Conservation (phyloP, 306 rosid genomes). For the Malus orientalis region DNA sequence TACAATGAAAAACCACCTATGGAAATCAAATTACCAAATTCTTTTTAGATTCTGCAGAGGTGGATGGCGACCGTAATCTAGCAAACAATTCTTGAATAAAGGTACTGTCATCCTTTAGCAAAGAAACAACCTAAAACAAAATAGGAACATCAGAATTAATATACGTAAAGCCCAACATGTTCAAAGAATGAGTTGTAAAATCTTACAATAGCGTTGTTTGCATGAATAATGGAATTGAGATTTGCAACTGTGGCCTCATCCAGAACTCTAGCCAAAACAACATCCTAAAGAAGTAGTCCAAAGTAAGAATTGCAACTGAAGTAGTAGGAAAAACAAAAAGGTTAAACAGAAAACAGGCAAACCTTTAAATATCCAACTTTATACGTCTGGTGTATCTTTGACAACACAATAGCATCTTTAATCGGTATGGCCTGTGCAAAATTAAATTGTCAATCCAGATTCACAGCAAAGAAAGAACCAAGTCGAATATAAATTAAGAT, state of each 20-base stretch:
- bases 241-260: conserved; percentile 80
- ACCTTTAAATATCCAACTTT: conserved; percentile 94
- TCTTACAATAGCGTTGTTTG: conserved; percentile 80
- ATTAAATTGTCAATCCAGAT: conserved; percentile 1
- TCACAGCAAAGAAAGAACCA: not conserved
- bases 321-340: not conserved
- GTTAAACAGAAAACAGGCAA: conserved; percentile 9
- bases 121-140: conserved; percentile 66
- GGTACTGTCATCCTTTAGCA: conserved; percentile 74
- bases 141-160: conserved; percentile 18
- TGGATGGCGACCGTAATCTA: conserved; percentile 63
- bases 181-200: conserved; percentile 6
- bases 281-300: conserved; percentile 54
- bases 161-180: not conserved
- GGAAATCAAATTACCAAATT: conserved; percentile 58
- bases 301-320: conserved; percentile 24
- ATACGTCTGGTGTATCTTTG: conserved; percentile 95
- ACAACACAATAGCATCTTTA: conserved; percentile 63
- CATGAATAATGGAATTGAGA: conserved; percentile 80
- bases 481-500: not conserved
- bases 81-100: conserved; percentile 93
- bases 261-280: conserved; percentile 76
- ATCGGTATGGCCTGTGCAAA: conserved; percentile 79
- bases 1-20: not conserved
- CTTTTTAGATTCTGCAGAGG: conserved; percentile 69